Base-by-base conservation (phyloP, 1,139 yeast genomes). In the Hansenula anomala region DNA sequence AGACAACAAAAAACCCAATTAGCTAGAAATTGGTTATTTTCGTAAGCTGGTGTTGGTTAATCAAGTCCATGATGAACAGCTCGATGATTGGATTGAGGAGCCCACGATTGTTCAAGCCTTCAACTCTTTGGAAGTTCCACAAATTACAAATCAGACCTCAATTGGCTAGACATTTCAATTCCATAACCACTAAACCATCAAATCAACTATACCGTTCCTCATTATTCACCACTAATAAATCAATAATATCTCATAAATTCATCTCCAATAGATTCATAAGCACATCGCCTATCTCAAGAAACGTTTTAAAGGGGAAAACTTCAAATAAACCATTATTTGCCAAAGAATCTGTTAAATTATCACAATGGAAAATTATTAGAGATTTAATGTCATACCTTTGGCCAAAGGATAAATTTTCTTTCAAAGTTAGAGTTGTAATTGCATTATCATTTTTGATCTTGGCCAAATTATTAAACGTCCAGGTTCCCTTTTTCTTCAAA, bases 401-500 rank as follows among this genome's bases (percentile, higher is more conserved):
- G 99, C 99, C 99, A 20, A 76, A 78, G 51, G 71, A 80, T 49
- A 82, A 86, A 47, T 66, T 75, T 6, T 72, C 80, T 37, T 88
- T 87, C 46, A 84, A 80, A 56, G 55, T 76, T 28, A 67, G 99
- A 35, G 98, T 92, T 0, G 63, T 84, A 0, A 50, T 84, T 9
- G 97, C 98, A 0, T 59, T 92, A 22, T 55, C 80, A 0, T 63
- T 92, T 39, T 71, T 92, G 46, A 74, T 94, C 7, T 80, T 80
- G 0, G 85, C 97, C 23, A 92, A 92, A 59, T 56, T 92, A 8
- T 67, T 92, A 34, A 94, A 90, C 58, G 96, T 92, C 6, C 96
- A 92, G 59, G 98, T 92, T 4, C 99, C 99, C 0, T 90, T 92
- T 55, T 88, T 78, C 61, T 92, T 92, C 71, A 94, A 92, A 56